phyloP scores from a whole-genome alignment of 2,329 filamentous ascomycete species.

The Calonectria pseudoreteaudii region DNA sequence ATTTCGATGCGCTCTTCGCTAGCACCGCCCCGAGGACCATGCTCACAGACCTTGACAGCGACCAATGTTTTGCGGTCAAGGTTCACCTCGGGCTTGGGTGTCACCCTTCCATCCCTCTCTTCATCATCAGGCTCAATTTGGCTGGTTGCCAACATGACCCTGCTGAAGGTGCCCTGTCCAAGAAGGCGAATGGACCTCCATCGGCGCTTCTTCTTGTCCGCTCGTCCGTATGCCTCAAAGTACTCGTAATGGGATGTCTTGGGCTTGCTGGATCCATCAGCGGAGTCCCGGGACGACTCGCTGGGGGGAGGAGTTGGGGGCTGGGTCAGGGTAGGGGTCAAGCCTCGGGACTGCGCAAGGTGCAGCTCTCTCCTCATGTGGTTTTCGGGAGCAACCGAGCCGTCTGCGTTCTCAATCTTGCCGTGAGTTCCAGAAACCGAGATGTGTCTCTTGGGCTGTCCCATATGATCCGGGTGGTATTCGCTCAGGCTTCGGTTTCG shows the following conservation, averaged over 20 bases:
- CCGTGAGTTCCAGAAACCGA: slow-evolving; percentile 75
- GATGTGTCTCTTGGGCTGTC: slow-evolving; percentile 77
- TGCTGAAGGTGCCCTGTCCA: slow-evolving; percentile 95
- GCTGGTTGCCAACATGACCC: slow-evolving; percentile 90
- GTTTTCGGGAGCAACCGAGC: slow-evolving; percentile 52
- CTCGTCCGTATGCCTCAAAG: slow-evolving; percentile 76
- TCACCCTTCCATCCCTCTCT: slow-evolving; percentile 47
- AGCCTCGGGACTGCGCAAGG: slow-evolving; percentile 81
- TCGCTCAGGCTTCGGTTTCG: slow-evolving; percentile 91
- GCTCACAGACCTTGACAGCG: slow-evolving; percentile 94
- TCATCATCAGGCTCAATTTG: slow-evolving; percentile 68
- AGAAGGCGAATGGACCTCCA: slow-evolving; percentile 86
- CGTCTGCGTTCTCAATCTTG: slow-evolving; percentile 47
- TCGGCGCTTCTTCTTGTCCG: slow-evolving; percentile 76
- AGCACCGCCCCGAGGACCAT: slow-evolving; percentile 91
- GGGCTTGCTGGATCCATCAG: slow-evolving; percentile 54
- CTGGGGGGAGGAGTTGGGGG: slow-evolving; percentile 87
- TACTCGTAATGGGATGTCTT: slow-evolving; percentile 65
- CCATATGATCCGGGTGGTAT: slow-evolving; percentile 79
- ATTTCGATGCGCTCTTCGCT: slow-evolving; percentile 94
- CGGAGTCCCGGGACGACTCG: slow-evolving; percentile 69
- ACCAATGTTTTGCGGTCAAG: slow-evolving; percentile 83
- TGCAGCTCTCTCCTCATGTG: slow-evolving; percentile 81
- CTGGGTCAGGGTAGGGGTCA: slow-evolving; percentile 69
- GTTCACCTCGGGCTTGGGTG: slow-evolving; percentile 45